A percentile compares a stretch with the other conserved stretches of the same genome.
Evolutionary conservation across 148 eudicot genomes (phyloP).

Genomic region (Silene uniflora): DNA sequence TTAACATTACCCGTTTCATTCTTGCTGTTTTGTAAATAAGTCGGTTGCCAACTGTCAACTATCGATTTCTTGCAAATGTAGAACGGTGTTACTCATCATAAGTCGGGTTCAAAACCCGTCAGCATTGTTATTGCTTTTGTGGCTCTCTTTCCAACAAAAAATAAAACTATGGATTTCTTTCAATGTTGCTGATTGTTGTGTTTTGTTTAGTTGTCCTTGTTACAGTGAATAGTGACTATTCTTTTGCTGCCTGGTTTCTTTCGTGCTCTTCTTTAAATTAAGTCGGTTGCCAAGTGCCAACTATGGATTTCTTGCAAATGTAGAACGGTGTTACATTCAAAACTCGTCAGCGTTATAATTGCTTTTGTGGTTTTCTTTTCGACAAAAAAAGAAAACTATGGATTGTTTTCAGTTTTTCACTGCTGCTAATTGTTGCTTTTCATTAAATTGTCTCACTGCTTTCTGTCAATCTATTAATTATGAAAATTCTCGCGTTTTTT

Average conservation of each 20-base stretch:
- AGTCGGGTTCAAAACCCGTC: not conserved
- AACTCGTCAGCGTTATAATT: not conserved
- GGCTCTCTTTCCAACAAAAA: not conserved
- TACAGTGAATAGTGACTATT: conserved; percentile 25
- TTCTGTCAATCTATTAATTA: not conserved
- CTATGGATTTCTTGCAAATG: not conserved
- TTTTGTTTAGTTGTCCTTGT: no score
- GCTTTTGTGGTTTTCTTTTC: not conserved
- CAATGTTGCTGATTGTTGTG: conserved; percentile 4
- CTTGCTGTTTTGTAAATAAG: conserved; percentile 13
- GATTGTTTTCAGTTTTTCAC: not conserved
- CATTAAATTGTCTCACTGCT: not conserved
- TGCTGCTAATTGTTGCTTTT: not conserved
- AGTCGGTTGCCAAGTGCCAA: conserved; percentile 17
- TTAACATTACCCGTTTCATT: no score
- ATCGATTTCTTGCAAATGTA: not conserved
- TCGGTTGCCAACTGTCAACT: conserved; percentile 18
- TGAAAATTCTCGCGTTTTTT: conserved; percentile 1
- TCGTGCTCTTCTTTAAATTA: conserved; percentile 14
- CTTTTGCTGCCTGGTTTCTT: conserved; percentile 17
- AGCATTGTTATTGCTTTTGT: not conserved
- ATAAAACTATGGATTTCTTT: not conserved
- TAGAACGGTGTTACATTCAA: not conserved
- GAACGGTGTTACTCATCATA: not conserved
- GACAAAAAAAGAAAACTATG: no score